Conservation (phyloP, 805 yeast genomes). For the Saccharomycopsis schoenii region DNA sequence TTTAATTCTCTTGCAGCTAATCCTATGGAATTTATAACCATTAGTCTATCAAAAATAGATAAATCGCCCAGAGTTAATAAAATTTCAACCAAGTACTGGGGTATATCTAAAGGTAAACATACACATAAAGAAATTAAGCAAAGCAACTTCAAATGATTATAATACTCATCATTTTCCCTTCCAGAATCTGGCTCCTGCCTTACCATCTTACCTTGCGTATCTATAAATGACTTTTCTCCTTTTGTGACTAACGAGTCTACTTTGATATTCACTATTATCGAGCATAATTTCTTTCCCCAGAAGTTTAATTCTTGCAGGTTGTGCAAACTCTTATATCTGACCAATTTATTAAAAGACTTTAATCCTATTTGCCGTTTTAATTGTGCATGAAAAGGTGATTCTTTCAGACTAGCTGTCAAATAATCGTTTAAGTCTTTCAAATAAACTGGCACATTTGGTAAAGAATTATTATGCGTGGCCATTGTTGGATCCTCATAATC, state of each 20-base stretch:
- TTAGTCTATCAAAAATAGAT: conserved; percentile 69
- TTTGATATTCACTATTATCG: conserved; percentile 9
- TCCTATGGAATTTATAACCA: conserved; percentile 57
- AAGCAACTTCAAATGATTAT: conserved; percentile 10
- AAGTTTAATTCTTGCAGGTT: conserved; percentile 9
- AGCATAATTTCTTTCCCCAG: conserved; percentile 12
- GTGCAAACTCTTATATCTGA: conserved; percentile 3
- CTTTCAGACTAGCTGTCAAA: conserved; percentile 11
- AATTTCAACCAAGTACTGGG: conserved; percentile 8
- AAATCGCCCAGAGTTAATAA: conserved; percentile 58
- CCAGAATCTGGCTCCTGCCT: not conserved
- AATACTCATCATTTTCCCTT: conserved; percentile 1
- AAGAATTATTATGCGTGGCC: conserved; percentile 13
- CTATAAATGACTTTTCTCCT: not conserved
- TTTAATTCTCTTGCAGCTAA: conserved; percentile 65
- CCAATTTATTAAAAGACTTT: conserved; percentile 5
- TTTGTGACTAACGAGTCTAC: conserved; percentile 6
- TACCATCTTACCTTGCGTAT: not conserved
- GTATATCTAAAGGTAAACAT: conserved; percentile 4
- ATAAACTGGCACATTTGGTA: conserved; percentile 13
- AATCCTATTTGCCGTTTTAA: conserved; percentile 13
- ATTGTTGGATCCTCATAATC: conserved; percentile 16
- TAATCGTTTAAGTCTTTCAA: conserved; percentile 15
- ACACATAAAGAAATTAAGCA: conserved; percentile 10
- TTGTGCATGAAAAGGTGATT: conserved; percentile 7